Percentiles rank a stretch among this genome's conserved stretches.
Evolutionary conservation across 2,329 filamentous ascomycete species (phyloP).

Genomic region (Xylaria sp.): DNA sequence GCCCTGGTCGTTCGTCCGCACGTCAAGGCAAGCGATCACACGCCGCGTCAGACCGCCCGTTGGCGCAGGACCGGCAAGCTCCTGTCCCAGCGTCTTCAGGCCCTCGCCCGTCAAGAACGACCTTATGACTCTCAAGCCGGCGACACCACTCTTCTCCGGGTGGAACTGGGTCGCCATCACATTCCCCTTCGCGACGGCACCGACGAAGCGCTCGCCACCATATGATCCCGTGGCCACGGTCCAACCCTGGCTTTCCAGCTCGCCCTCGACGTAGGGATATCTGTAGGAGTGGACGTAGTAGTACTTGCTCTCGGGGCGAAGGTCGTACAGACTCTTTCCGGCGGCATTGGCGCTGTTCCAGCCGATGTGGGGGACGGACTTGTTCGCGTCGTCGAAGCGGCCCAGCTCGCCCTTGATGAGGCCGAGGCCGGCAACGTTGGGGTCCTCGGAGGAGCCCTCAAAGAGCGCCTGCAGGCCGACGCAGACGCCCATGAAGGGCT

Average conservation of each 20-base stretch:
- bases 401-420: constrained; percentile 65
- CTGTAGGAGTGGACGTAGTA: constrained; percentile 98
- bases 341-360: constrained; percentile 85
- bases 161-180: constrained; percentile 93
- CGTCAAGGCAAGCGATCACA: constrained; percentile 93
- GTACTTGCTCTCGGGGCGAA: constrained; percentile 82
- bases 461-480: constrained; percentile 92
- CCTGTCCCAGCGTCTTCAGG: constrained; percentile 45
- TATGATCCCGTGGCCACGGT: constrained; percentile 86
- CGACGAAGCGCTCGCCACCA: constrained; percentile 83
- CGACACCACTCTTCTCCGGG: constrained; percentile 91
- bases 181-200: constrained; percentile 80
- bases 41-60: constrained; percentile 77
- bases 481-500: constrained; percentile 97
- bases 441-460: constrained; percentile 74
- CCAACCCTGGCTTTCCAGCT: constrained; percentile 80
- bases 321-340: constrained; percentile 61
- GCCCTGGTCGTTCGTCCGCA: constrained; percentile 87
- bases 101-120: constrained; percentile 76
- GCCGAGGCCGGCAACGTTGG: constrained; percentile 65
- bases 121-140: constrained; percentile 75
- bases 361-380: constrained; percentile 97
- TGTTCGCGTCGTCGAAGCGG: constrained; percentile 70
- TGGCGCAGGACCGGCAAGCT: constrained; percentile 27
- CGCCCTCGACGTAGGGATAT: constrained; percentile 65